These are phyloP conservation scores for Salicornia ramosissima DNA, from an alignment of 148 eudicot genomes.

Conservation along the genomic window DNA sequence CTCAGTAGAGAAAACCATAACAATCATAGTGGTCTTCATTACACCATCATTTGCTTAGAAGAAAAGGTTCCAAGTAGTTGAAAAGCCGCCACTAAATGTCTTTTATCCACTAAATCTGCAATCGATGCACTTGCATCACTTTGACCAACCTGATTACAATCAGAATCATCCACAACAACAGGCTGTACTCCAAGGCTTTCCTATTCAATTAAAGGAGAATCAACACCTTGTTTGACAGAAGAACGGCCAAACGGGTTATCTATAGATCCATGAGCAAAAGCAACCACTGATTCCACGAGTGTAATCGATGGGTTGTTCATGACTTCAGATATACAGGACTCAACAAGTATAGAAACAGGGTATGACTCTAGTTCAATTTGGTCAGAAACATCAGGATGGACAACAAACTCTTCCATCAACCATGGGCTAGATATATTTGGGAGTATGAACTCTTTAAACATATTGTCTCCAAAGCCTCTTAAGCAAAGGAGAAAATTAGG, in stretches of 20 bases:
- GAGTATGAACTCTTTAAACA: conserved; percentile 21
- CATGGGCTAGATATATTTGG: conserved; percentile 24
- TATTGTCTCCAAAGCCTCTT: not conserved
- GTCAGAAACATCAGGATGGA: conserved; percentile 11
- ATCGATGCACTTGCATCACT: conserved; percentile 6
- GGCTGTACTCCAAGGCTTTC: not conserved
- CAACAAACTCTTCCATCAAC: conserved; percentile 18
- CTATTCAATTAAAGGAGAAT: not conserved
- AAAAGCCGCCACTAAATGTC: not conserved
- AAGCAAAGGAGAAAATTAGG: conserved; percentile 7
- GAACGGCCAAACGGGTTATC: conserved; percentile 9
- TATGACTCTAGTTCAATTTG: conserved; percentile 15
- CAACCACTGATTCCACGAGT: conserved; percentile 24
- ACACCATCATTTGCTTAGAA: not conserved
- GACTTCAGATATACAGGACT: conserved; percentile 18
- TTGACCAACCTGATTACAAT: conserved; percentile 10
- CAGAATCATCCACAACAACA: not conserved
- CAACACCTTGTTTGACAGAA: not conserved
- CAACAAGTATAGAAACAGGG: conserved; percentile 20
- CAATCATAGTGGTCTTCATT: not conserved
- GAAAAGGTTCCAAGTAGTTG: not conserved
- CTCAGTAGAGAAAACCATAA: not conserved
- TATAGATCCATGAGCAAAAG: conserved; percentile 8
- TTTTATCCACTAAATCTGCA: not conserved
- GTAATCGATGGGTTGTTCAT: conserved; percentile 21